Evolutionary conservation across 1,284 basidiomycete genomes (phyloP), one percentile per base, ranked within the genome.

Genomic region (Leccinum subatratum): DNA sequence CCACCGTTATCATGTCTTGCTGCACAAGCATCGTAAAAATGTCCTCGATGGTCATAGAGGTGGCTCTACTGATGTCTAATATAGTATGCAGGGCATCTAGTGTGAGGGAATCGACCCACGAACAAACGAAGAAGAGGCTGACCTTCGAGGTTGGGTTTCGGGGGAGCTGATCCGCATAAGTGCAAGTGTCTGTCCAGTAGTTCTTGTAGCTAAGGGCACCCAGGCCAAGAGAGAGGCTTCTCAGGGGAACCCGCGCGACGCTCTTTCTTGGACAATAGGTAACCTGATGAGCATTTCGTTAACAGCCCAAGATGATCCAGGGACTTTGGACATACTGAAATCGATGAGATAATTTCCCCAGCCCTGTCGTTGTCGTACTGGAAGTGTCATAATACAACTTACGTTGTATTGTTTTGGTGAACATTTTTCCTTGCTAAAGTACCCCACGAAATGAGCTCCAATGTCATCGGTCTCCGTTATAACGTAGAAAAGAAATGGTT

Each of bases 381-480:
- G 97, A 54, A 99, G 80, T 11, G 97, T 99, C 96, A 99, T 98
- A 77, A 99, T 99, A 81, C 97, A 99, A 79, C 94, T 97, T 70
- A 99, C 89, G 79, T 99, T 99, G 79, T 93, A 95, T 75, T 96
- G 93, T 79, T 95, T 94, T 63, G 93, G 90, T 76, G 93, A 96
- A 61, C 94, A 85, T 81, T 99, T 99, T 84, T 99, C 97, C 79
- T 99, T 99, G 79, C 93, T 95, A 77, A 98, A 99, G 79, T 99
- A 99, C 12, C 97, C 97, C 61, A 99, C 93, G 75, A 99, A 99
- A 61, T 93, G 91, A 30, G 94, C 92, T 6, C 96, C 97, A 56
- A 85, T 79, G 61, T 95, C 93, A 79, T 98, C 94, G 66, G 87
- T 85, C 77, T 98, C 93, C 3, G 96, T 93, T 81, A 98, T 95